Evolutionary conservation across 371 early-diverging fungal genomes (phyloP).

Genomic region (Sporodiniella umbellata): DNA sequence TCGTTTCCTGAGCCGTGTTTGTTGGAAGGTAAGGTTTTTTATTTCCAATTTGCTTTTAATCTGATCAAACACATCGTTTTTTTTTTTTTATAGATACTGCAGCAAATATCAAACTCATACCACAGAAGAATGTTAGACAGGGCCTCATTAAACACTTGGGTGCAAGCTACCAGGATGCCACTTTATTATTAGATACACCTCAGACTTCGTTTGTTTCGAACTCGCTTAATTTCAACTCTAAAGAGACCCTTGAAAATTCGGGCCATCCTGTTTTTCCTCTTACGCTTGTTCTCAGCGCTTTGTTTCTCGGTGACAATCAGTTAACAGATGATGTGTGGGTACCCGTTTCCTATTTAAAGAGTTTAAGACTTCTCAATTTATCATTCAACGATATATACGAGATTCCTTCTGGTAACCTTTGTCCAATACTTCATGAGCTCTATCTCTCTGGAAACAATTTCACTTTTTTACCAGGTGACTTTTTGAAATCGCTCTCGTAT

Average conservation of each 20-base stretch:
- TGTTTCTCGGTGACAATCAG: conserved; percentile 77
- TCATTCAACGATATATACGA: conserved; percentile 83
- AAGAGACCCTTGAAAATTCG: conserved; percentile 38
- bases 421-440: conserved; percentile 60
- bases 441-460: conserved; percentile 83
- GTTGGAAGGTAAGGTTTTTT: no score
- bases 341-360: conserved; percentile 68
- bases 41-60: no score
- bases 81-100: conserved; percentile 5
- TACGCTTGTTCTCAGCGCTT: conserved; percentile 47
- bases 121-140: conserved; percentile 11
- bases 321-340: conserved; percentile 74
- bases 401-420: conserved; percentile 52
- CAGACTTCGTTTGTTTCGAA: conserved; percentile 1
- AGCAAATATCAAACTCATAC: not conserved
- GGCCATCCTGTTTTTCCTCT: conserved; percentile 57
- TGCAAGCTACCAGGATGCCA: not conserved
- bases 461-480: conserved; percentile 78
- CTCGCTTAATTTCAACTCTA: conserved; percentile 35
- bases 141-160: conserved; percentile 8
- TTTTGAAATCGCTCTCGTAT: conserved; percentile 67
- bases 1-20: conserved; percentile 36
- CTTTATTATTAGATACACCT: not conserved
- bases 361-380: conserved; percentile 72
- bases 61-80: no score